phyloP scores from a whole-genome alignment of 306 rosid genomes.

The Acacia acuminata region DNA sequence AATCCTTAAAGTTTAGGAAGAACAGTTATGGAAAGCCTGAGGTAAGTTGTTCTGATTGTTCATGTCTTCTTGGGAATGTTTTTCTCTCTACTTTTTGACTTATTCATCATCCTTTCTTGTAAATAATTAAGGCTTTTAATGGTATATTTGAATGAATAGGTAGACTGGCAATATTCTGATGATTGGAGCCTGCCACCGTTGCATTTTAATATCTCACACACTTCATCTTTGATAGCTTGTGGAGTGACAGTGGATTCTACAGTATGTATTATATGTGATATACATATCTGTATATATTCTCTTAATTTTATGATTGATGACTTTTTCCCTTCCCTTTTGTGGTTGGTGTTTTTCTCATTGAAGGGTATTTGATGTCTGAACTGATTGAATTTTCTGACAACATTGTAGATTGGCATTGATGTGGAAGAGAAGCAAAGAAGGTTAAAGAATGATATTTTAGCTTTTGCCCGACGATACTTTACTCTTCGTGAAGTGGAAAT shows the following conservation, averaged over 20 bases:
- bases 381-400: constrained; percentile 25
- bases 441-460: constrained; percentile 64
- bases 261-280: constrained; percentile 49
- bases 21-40: constrained; percentile 83
- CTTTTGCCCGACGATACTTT: constrained; percentile 79
- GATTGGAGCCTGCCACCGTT: constrained; percentile 65
- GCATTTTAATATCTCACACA: constrained; percentile 93
- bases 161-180: constrained; percentile 59
- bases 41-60: constrained; percentile 52
- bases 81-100: constrained; percentile 16
- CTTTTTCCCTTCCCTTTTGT: neutral
- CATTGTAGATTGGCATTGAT: constrained; percentile 81
- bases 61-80: constrained; percentile 5
- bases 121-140: constrained; percentile 25
- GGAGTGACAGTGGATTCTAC: constrained; percentile 74
- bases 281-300: neutral
- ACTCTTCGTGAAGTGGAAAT: constrained; percentile 68
- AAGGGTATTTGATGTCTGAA: constrained; percentile 22
- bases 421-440: constrained; percentile 83
- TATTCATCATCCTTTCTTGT: constrained; percentile 19
- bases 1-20: constrained; percentile 68
- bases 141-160: constrained; percentile 49
- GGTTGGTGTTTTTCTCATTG: constrained; percentile 15
- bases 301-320: constrained; percentile 7
- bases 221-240: constrained; percentile 85